Evolutionary conservation across 805 yeast genomes (phyloP).

Genomic region (Priceomyces carsonii): DNA sequence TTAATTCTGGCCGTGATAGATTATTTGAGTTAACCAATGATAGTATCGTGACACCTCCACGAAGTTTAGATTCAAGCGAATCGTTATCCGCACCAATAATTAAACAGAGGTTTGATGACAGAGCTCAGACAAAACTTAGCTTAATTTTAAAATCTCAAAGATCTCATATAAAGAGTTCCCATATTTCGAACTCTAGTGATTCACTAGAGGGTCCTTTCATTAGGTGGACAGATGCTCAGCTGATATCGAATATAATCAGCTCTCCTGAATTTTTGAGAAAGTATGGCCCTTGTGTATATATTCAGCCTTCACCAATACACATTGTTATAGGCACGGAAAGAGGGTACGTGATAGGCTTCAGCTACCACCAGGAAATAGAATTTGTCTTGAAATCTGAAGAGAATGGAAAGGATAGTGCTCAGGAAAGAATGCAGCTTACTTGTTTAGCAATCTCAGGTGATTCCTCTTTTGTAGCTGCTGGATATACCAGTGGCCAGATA

Average conservation of each 20-base stretch:
- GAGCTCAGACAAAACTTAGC: constrained; percentile 34
- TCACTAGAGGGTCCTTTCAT: constrained; percentile 9
- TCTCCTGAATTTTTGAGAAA: constrained; percentile 20
- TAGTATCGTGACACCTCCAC: constrained; percentile 3
- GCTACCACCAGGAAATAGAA: constrained; percentile 61
- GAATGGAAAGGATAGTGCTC: constrained; percentile 32
- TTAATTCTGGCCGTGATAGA: too few relatives aligned
- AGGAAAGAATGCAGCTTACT: constrained; percentile 36
- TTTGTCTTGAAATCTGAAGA: constrained; percentile 39
- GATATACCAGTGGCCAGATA: constrained; percentile 65
- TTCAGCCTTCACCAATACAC: constrained; percentile 31
- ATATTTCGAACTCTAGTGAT: background rate
- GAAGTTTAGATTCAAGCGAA: constrained; percentile 4
- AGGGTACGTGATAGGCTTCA: constrained; percentile 67
- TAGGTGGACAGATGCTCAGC: constrained; percentile 27
- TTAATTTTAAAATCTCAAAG: constrained; percentile 14
- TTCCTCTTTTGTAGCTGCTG: constrained; percentile 67
- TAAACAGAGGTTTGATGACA: constrained; percentile 36
- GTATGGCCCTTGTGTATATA: constrained; percentile 22
- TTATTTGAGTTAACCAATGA: constrained; percentile 2
- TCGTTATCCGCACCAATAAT: constrained; percentile 10
- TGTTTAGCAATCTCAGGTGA: constrained; percentile 64
- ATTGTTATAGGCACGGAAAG: constrained; percentile 69
- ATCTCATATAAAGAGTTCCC: background rate
- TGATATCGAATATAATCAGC: constrained; percentile 18